A percentile compares a stretch with the other conserved stretches of the same genome.
Conservation (phyloP, 257 asterid genomes). For the Linaria vulgaris region DNA sequence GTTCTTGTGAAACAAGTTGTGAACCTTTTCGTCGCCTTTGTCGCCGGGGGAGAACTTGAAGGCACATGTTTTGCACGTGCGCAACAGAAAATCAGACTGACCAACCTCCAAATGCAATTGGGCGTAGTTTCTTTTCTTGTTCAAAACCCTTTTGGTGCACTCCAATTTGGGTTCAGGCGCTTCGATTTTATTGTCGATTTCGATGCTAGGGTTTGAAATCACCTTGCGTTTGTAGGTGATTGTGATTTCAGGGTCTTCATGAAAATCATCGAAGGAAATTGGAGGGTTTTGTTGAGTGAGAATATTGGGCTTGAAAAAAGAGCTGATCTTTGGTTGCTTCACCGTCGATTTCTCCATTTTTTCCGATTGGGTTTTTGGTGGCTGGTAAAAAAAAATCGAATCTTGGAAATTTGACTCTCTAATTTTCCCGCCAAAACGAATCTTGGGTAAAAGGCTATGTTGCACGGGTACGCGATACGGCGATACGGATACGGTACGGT, state of each 20-base stretch:
- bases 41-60: conserved; percentile 70
- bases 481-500: no score
- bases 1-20: conserved; percentile 72
- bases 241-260: conserved; percentile 36
- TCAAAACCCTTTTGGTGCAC: conserved; percentile 44
- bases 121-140: conserved; percentile 70
- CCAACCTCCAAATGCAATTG: conserved; percentile 75
- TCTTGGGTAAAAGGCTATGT: no score
- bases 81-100: conserved; percentile 69
- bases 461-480: no score
- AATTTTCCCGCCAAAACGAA: no score
- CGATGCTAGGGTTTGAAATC: conserved; percentile 22
- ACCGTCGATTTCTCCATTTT: conserved; percentile 15
- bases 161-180: conserved; percentile 27
- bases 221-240: conserved; percentile 43
- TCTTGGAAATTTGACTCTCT: no score
- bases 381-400: no score
- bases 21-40: conserved; percentile 68
- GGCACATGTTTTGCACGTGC: conserved; percentile 57
- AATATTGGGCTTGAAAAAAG: conserved; percentile 53
- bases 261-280: conserved; percentile 13
- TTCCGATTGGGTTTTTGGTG: not conserved
- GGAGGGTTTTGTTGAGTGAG: conserved; percentile 31
- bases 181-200: conserved; percentile 29
- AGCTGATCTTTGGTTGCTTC: conserved; percentile 61